phyloP scores from a whole-genome alignment of 371 early-diverging fungal species.

The Syncephalastrum racemosum region DNA sequence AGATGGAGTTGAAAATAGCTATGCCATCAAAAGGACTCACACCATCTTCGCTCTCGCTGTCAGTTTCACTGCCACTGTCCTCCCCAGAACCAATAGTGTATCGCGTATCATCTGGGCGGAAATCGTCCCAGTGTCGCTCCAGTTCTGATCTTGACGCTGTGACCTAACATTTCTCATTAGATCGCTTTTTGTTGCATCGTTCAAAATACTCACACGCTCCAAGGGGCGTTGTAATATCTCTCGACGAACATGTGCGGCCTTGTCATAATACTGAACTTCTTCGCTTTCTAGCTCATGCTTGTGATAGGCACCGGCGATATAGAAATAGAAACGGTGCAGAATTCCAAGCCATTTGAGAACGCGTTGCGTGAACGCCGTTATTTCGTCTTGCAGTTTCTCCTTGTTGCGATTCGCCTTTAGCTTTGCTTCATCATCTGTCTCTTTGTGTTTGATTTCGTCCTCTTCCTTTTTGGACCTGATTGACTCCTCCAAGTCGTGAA shows the following conservation, averaged over 20 bases:
- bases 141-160: neutral
- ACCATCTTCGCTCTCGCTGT: neutral
- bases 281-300: slow-evolving; percentile 29
- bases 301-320: slow-evolving; percentile 56
- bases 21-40: slow-evolving; percentile 14
- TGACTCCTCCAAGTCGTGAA: neutral
- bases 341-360: slow-evolving; percentile 41
- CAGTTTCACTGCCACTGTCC: neutral
- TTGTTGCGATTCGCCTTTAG: neutral
- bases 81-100: neutral
- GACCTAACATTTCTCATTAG: slow-evolving; percentile 3
- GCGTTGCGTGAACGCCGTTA: neutral
- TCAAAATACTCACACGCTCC: slow-evolving; percentile 17
- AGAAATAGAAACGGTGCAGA: slow-evolving; percentile 62
- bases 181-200: neutral
- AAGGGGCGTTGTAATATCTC: slow-evolving; percentile 28
- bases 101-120: too few relatives aligned
- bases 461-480: too few relatives aligned
- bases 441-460: neutral
- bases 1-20: slow-evolving; percentile 23
- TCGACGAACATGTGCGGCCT: slow-evolving; percentile 50
- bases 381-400: slow-evolving; percentile 3
- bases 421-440: slow-evolving; percentile 13
- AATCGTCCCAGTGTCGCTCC: too few relatives aligned
- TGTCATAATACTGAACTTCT: slow-evolving; percentile 45